Base-by-base conservation (phyloP, 805 yeast species). In the Wickerhamiella sergipiensis region DNA sequence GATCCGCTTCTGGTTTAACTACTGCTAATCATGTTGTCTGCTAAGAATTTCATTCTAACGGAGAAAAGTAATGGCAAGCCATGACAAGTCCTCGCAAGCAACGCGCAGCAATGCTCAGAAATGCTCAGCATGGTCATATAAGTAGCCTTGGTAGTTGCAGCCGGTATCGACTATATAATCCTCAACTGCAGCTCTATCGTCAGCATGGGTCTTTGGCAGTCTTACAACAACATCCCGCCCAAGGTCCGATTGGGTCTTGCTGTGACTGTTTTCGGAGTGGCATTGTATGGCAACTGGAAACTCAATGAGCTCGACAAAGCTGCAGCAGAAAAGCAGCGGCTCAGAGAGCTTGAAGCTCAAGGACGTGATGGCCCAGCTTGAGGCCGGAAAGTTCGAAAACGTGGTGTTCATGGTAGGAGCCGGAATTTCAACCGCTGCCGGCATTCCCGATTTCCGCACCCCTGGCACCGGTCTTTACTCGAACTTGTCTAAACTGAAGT, bases 401-500 rank as follows among this genome's bases (percentile, higher is more conserved):
- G 59, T 67, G 21, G 62, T 65, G 6, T 65, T 67, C 54, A 56
- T 67, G 64, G 68, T 81, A 8, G 98, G 98, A 1, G 98, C 98
- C 0, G 98, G 98, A 1, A 80, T 88, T 40, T 86, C 96, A 2
- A 90, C 97, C 0, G 72, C 85, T 2, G 88, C 95, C 46, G 98
- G 97, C 0, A 90, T 89, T 45, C 98, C 97, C 0, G 98, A 90
- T 64, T 90, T 90, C 64, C 72, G 97, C 57, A 80, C 94, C 18
- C 97, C 97, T 0, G 76, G 79, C 43, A 90, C 97, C 1, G 73
- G 73, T 0, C 73, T 90, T 6, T 90, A 90, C 61, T 78, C 88
- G 55, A 90, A 90, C 63, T 70, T 90, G 48, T 61, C 61, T 50
- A 73, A 78, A 55, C 71, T 89, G 39, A 74, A 85, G 36, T 69